Percentiles rank a stretch among this genome's conserved stretches.
phyloP scores from a whole-genome alignment of 2,329 filamentous ascomycete genomes.

The Trichoderma pleuroti region DNA sequence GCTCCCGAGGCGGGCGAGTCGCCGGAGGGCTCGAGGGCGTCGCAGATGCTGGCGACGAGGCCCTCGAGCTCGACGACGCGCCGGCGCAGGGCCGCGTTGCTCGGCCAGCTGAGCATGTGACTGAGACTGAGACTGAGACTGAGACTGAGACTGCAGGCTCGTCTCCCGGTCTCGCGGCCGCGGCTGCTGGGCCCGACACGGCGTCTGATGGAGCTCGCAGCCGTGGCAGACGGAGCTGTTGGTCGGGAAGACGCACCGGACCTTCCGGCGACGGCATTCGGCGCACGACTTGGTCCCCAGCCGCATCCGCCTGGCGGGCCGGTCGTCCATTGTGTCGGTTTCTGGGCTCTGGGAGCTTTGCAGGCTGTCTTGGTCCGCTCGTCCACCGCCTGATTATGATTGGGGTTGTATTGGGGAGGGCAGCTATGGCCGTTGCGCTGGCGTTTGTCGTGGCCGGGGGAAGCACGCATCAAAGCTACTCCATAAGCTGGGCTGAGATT shows the following conservation, averaged over 20 bases:
- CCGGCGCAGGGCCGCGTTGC: conserved; percentile 13
- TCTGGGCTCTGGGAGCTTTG: background rate
- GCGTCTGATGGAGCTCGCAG: conserved; percentile 42
- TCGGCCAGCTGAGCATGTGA: background rate
- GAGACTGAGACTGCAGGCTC: background rate
- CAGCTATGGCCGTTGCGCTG: background rate
- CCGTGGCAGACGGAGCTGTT: conserved; percentile 39
- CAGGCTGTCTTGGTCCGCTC: background rate
- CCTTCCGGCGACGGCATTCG: conserved; percentile 48
- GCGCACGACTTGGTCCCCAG: conserved; percentile 34
- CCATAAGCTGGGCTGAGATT: background rate
- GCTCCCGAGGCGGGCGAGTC: background rate
- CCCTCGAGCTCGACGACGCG: conserved; percentile 28
- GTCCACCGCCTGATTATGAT: background rate
- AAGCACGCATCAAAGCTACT: background rate
- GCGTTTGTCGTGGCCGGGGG: background rate
- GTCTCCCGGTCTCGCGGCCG: conserved; percentile 6
- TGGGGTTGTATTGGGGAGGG: background rate
- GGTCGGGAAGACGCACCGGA: conserved; percentile 43
- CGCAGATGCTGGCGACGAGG: conserved; percentile 21
- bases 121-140: background rate
- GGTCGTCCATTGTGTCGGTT: conserved; percentile 7
- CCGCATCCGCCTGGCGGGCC: conserved; percentile 29
- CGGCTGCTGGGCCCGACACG: conserved; percentile 43
- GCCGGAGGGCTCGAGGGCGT: background rate